Base-by-base conservation (phyloP, 805 yeast genomes). In the Grigorovia jiainica region DNA sequence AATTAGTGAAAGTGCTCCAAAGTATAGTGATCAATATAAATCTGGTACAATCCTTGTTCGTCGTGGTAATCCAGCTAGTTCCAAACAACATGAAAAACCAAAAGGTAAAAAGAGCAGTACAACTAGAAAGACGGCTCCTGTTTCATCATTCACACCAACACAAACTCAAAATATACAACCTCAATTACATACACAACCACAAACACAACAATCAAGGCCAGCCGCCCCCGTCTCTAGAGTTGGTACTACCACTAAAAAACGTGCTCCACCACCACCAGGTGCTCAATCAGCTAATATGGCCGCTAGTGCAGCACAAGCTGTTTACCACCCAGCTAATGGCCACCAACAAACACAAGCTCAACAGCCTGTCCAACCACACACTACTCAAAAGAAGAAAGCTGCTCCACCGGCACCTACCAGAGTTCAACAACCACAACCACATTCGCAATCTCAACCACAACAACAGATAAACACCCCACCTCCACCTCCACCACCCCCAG, bases 11-110 rank as follows among this genome's bases (percentile, higher is more conserved):
- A 57, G 75, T n/a, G 80, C 82, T 23, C 94, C 95, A 9, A 54
- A 52, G 9, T 59, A 74, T 48, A 71, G 83, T 34, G 97, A 92
- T 60, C 45, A 66, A 9, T 92, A 92, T 68, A 92, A 92, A 66
- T 86, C 96, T 3, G 84, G 95, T 47, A 77, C 85, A 0, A 89
- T 92, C 20, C 78, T 76, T 33, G 95, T 87, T 15, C 76, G 78
- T 37, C 74, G 73, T 36, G 98, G 98, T 13, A 69, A 75, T 47
- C 87, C 95, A 6, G 79, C 85, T 0, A 74, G 68, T 44, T 74
- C 92, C 10, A 66, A 57, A n/a, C 81, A 87, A 17, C 80, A 78
- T 27, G 77, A 79, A 53, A 77, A 82, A 51, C 97, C 97, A 24
- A 76, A 77, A 58, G 78, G 77, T n/a, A 64, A 61, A 29, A 43